These are phyloP conservation scores for Corymbia citriodora DNA, from an alignment of 441 rosid genomes.

Conservation along the genomic window DNA sequence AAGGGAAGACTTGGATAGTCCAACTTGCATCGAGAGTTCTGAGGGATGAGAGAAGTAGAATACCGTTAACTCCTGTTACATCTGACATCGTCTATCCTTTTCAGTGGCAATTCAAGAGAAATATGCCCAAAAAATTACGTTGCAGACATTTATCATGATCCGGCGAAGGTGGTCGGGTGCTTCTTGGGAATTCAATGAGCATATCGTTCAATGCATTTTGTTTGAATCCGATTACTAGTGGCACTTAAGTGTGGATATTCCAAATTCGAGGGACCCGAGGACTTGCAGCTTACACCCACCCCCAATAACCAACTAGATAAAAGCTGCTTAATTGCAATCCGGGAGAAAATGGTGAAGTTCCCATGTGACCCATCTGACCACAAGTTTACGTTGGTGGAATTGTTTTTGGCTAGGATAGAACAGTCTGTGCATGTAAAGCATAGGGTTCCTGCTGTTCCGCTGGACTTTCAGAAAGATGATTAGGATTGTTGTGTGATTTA, in stretches of 20 bases:
- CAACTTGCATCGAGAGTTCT: background rate
- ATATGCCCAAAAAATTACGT: slow-evolving; percentile 67
- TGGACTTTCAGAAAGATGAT: background rate
- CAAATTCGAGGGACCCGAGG: background rate
- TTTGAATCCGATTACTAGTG: background rate
- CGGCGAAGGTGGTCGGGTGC: slow-evolving; percentile 67
- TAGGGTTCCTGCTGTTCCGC: background rate
- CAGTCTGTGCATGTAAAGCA: background rate
- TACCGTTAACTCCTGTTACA: too few relatives aligned
- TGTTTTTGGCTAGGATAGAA: background rate
- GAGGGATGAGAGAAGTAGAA: background rate
- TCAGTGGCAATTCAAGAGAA: slow-evolving; percentile 57
- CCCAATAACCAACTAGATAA: background rate
- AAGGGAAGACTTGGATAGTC: background rate
- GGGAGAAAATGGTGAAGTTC: background rate
- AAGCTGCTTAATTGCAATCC: background rate
- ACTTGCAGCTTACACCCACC: background rate
- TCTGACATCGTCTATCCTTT: slow-evolving; percentile 1
- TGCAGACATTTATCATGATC: slow-evolving; percentile 54
- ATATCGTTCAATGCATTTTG: background rate
- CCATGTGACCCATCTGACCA: background rate
- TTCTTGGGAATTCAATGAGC: background rate
- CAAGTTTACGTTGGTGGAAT: background rate
- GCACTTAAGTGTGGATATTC: background rate
- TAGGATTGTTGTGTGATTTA: background rate